Percentiles rank a stretch among this genome's conserved stretches.
Evolutionary conservation across 139 green algal genomes (phyloP).

Genomic region (Picochlorum sp.): DNA sequence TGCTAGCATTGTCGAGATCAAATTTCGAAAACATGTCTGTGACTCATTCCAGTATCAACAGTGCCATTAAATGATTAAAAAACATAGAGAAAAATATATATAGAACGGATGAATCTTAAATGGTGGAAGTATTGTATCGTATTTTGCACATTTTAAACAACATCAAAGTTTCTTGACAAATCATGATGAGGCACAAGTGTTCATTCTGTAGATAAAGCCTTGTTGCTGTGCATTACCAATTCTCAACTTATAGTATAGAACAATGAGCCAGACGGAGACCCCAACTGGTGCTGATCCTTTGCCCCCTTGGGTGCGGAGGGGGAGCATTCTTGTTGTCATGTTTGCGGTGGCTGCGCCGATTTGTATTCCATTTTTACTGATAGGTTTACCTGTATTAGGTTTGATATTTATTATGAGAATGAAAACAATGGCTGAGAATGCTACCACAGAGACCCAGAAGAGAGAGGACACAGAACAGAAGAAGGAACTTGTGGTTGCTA

Average conservation of each 20-base stretch:
- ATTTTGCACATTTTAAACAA: not conserved
- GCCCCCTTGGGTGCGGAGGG: not conserved
- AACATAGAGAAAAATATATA: too few relatives aligned
- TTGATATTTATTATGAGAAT: not conserved
- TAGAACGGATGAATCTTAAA: too few relatives aligned
- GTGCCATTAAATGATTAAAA: not conserved
- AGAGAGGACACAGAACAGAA: too few relatives aligned
- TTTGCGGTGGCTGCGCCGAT: conserved; percentile 1
- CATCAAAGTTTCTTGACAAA: not conserved
- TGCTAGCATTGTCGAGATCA: conserved; percentile 13
- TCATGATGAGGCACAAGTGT: not conserved
- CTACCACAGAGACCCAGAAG: too few relatives aligned
- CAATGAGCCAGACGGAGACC: too few relatives aligned
- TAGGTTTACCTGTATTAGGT: conserved; percentile 5
- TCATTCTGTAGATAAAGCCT: too few relatives aligned
- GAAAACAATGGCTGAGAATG: not conserved
- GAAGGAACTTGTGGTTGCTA: not conserved
- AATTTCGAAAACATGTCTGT: not conserved
- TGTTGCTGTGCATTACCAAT: too few relatives aligned
- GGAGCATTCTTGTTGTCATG: not conserved
- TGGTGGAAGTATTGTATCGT: too few relatives aligned
- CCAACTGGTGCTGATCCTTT: not conserved
- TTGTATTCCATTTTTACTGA: conserved; percentile 6
- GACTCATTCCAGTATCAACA: not conserved
- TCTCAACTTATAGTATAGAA: too few relatives aligned